These are phyloP conservation scores for Parascedosporium putredinis DNA, from an alignment of 2,329 filamentous ascomycete species.

Conservation along the genomic window DNA sequence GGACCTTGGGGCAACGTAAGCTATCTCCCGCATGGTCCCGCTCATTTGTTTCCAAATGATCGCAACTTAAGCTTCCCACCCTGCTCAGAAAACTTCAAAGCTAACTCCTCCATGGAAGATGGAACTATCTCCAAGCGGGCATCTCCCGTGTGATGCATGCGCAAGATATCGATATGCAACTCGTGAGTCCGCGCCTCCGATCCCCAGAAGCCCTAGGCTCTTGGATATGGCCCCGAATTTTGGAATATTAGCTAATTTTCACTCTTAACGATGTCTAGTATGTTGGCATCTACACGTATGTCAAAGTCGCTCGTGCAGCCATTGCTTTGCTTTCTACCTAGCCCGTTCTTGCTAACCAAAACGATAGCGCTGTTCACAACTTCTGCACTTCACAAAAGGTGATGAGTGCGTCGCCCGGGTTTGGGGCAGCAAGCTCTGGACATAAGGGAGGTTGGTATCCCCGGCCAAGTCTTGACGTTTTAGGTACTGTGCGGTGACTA, in stretches of 20 bases:
- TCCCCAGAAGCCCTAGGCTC: no score
- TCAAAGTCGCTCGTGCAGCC: constrained; percentile 4
- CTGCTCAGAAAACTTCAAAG: constrained; percentile 11
- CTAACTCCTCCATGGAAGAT: constrained; percentile 42
- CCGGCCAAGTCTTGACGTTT: background rate
- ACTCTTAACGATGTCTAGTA: constrained; percentile 42
- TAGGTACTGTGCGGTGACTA: background rate
- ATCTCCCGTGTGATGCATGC: constrained; percentile 91
- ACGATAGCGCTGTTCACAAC: constrained; percentile 75
- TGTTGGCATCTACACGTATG: constrained; percentile 89
- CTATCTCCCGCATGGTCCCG: background rate
- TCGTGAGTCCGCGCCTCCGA: constrained; percentile 40
- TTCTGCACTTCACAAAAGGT: constrained; percentile 94
- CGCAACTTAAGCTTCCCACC: constrained; percentile 8
- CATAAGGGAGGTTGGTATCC: constrained; percentile 49
- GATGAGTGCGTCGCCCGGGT: constrained; percentile 16
- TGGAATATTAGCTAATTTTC: background rate
- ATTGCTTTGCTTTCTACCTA: background rate
- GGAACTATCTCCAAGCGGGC: constrained; percentile 79
- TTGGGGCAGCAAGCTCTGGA: constrained; percentile 42
- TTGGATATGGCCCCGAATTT: no score
- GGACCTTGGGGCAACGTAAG: constrained; percentile 44
- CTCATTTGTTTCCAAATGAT: background rate
- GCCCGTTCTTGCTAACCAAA: background rate
- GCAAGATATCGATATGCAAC: constrained; percentile 85